Percentiles rank a stretch among this genome's conserved stretches.
Conservation (phyloP, 352 stramenopile species). For the Thalassiosira hispida region DNA sequence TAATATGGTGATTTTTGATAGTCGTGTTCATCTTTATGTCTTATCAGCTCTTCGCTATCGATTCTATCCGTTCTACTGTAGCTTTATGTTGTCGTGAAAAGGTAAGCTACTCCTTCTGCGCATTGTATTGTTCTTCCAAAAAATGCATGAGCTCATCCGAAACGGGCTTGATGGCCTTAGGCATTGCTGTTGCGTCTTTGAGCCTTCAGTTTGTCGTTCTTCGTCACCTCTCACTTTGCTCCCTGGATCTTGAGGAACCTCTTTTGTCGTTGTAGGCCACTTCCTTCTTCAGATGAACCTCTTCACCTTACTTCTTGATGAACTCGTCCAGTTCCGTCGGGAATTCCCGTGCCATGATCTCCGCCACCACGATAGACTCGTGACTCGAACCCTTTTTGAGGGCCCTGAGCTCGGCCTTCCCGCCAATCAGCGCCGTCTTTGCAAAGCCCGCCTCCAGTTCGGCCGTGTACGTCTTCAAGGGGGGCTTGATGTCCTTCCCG, state of each 20-base stretch:
- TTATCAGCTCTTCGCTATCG: no score
- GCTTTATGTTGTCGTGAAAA: no score
- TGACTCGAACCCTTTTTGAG: background rate
- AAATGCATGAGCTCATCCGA: background rate
- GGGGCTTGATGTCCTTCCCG: background rate
- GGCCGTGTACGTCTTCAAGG: background rate
- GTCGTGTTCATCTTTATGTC: no score
- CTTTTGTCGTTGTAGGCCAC: background rate
- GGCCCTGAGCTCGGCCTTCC: background rate
- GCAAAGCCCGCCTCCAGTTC: background rate
- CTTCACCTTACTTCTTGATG: background rate
- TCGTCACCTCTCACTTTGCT: background rate
- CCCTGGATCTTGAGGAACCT: constrained; percentile 7
- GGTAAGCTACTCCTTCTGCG: no score
- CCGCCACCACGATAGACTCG: background rate
- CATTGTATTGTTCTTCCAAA: no score
- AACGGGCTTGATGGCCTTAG: constrained; percentile 1
- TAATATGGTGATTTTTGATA: no score
- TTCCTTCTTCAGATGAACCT: background rate
- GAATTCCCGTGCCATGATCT: constrained; percentile 8
- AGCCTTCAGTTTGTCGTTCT: background rate
- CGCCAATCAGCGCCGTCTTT: background rate
- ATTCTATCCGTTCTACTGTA: no score
- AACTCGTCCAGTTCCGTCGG: constrained; percentile 4
- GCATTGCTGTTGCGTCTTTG: background rate